Percentiles rank a stretch among this genome's conserved stretches.
Evolutionary conservation across 495 filamentous ascomycete genomes (phyloP).

Genomic region (Talaromyces wortmannii): DNA sequence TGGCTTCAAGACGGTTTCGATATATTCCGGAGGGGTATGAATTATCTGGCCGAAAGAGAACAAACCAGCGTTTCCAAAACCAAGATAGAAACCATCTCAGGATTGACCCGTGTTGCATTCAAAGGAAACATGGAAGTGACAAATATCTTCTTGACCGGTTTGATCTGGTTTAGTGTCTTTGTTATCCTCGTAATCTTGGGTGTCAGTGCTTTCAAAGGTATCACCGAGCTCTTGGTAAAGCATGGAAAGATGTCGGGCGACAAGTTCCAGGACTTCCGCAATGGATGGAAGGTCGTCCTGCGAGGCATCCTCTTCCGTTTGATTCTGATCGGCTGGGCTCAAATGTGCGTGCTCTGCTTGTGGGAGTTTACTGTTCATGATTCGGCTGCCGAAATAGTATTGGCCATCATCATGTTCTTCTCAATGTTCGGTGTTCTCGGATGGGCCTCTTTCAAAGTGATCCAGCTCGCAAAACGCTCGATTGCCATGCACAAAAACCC

Average conservation of each 20-base stretch:
- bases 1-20: slow-evolving; percentile 35
- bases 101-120: slow-evolving; percentile 89
- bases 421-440: slow-evolving; percentile 71
- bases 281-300: slow-evolving; percentile 79
- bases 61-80: slow-evolving; percentile 22
- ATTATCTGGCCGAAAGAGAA: slow-evolving; percentile 40
- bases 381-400: slow-evolving; percentile 78
- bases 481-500: slow-evolving; percentile 92
- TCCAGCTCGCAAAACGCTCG: slow-evolving; percentile 80
- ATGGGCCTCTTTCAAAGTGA: slow-evolving; percentile 87
- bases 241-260: slow-evolving; percentile 75
- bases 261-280: slow-evolving; percentile 89
- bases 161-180: slow-evolving; percentile 86
- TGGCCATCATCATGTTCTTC: slow-evolving; percentile 86
- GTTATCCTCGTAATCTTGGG: slow-evolving; percentile 62
- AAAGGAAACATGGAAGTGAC: slow-evolving; percentile 76
- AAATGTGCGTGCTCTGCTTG: slow-evolving; percentile 84
- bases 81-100: slow-evolving; percentile 61
- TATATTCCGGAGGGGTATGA: slow-evolving; percentile 37
- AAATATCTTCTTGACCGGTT: slow-evolving; percentile 89
- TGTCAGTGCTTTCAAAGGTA: slow-evolving; percentile 72
- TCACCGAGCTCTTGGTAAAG: slow-evolving; percentile 67
- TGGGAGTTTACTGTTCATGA: slow-evolving; percentile 90
- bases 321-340: slow-evolving; percentile 86
- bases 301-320: slow-evolving; percentile 91